Percentiles rank a stretch among this genome's conserved stretches.
Conservation (phyloP, 345 rosid species). For the Pistacia integerrima region DNA sequence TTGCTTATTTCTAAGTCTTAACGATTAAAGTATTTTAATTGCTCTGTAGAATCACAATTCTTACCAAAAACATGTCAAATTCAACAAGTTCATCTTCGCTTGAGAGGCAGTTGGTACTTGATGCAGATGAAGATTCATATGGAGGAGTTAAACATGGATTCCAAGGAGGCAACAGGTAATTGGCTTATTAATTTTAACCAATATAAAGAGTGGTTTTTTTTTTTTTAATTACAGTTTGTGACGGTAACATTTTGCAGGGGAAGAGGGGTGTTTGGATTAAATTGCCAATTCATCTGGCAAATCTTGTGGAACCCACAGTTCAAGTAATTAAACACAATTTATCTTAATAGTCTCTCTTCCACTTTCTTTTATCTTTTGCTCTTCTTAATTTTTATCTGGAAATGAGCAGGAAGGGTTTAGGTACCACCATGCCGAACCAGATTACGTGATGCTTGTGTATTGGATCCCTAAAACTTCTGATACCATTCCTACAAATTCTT, state of each 20-base stretch:
- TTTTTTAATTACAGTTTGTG: background rate
- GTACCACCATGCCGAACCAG: conserved; percentile 72
- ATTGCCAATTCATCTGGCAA: conserved; percentile 45
- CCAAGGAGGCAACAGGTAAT: conserved; percentile 49
- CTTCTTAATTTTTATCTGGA: background rate
- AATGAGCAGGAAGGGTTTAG: conserved; percentile 63
- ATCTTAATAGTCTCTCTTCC: background rate
- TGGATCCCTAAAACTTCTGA: conserved; percentile 53
- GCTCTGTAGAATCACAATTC: background rate
- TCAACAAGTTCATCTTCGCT: conserved; percentile 20
- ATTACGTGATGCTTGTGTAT: conserved; percentile 70
- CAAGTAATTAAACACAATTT: conserved; percentile 31
- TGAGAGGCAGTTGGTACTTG: conserved; percentile 3
- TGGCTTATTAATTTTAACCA: background rate
- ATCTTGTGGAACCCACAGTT: conserved; percentile 56
- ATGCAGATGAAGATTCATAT: conserved; percentile 46
- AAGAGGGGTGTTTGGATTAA: conserved; percentile 79
- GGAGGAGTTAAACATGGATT: conserved; percentile 59
- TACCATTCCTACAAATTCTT: conserved; percentile 65
- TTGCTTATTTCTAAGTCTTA: too few species aligned
- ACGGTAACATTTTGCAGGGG: conserved; percentile 40
- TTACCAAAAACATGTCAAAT: conserved; percentile 16
- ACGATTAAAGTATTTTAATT: too few species aligned
- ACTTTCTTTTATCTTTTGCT: background rate
- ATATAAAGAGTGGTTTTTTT: background rate